A percentile compares a stretch with the other conserved stretches of the same genome.
Conservation (phyloP, 768 basidiomycete species). For the Cystoderma amianthinum region DNA sequence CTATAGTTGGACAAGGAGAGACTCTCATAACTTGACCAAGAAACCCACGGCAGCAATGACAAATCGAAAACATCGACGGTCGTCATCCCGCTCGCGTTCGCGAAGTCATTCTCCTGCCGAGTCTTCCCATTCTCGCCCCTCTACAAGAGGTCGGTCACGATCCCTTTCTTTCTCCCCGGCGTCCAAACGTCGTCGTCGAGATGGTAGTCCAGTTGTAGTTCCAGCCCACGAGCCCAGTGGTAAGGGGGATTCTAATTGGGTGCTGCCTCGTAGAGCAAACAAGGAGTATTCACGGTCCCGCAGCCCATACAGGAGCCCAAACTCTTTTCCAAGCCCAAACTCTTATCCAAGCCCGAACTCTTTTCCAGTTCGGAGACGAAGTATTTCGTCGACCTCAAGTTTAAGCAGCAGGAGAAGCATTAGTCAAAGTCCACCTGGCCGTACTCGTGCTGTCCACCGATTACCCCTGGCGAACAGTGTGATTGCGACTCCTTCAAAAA, state of each 20-base stretch:
- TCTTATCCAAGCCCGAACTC: constrained; percentile 34
- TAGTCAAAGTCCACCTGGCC: constrained; percentile 47
- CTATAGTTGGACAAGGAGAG: constrained; percentile 62
- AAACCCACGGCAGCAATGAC: constrained; percentile 27
- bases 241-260: constrained; percentile 30
- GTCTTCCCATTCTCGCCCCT: constrained; percentile 58
- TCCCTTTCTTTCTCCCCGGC: constrained; percentile 56
- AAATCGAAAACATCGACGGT: constrained; percentile 39
- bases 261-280: constrained; percentile 13
- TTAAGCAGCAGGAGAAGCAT: constrained; percentile 49
- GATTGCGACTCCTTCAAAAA: constrained; percentile 6
- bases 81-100: constrained; percentile 54
- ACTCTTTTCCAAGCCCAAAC: constrained; percentile 30
- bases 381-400: constrained; percentile 48
- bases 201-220: constrained; percentile 42
- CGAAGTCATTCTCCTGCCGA: constrained; percentile 57
- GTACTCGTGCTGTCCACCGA: constrained; percentile 53
- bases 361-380: constrained; percentile 33
- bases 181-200: constrained; percentile 46
- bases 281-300: constrained; percentile 31
- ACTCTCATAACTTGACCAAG: constrained; percentile 32
- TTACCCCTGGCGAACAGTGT: constrained; percentile 39
- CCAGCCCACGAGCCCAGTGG: constrained; percentile 44
- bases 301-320: constrained; percentile 31
- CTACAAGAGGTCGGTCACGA: constrained; percentile 58